Evolutionary conservation across 108 stramenopile genomes (phyloP).

Genomic region (Skeletonema marinoi): DNA sequence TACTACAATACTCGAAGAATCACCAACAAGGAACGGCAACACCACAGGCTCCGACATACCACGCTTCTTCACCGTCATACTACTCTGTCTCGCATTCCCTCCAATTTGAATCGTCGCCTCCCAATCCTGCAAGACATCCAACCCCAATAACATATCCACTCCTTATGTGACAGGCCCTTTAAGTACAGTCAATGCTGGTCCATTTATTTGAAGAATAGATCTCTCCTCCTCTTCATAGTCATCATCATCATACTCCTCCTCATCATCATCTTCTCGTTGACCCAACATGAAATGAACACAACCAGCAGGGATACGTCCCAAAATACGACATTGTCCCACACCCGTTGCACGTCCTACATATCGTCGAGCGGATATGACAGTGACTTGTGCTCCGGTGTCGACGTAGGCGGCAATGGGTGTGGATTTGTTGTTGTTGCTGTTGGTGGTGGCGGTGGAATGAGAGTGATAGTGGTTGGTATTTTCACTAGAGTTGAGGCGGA

Average conservation of each 20-base stretch:
- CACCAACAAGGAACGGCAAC: not conserved
- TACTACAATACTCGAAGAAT: not conserved
- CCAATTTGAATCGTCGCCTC: constrained; percentile 49
- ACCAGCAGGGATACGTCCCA: constrained; percentile 63
- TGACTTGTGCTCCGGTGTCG: constrained; percentile 73
- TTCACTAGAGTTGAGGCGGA: not conserved
- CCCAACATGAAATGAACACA: constrained; percentile 44
- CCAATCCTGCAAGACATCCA: constrained; percentile 54
- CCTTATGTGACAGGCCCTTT: constrained; percentile 53
- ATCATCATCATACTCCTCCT: constrained; percentile 3
- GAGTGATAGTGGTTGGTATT: not conserved
- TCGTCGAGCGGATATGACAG: constrained; percentile 63
- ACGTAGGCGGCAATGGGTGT: constrained; percentile 56
- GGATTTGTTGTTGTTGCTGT: not conserved
- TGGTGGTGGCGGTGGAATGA: not conserved
- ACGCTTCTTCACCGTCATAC: not conserved
- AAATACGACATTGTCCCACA: constrained; percentile 59
- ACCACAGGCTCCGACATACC: not conserved
- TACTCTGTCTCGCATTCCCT: not conserved
- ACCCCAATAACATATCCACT: constrained; percentile 54
- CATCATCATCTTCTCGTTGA: constrained; percentile 1
- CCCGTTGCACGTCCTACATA: constrained; percentile 70
- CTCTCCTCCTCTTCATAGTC: not conserved
- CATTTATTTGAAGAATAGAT: constrained; percentile 31
- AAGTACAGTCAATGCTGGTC: constrained; percentile 58